These are phyloP conservation scores for Turnera subulata DNA, from an alignment of 345 rosid species.

Conservation along the genomic window DNA sequence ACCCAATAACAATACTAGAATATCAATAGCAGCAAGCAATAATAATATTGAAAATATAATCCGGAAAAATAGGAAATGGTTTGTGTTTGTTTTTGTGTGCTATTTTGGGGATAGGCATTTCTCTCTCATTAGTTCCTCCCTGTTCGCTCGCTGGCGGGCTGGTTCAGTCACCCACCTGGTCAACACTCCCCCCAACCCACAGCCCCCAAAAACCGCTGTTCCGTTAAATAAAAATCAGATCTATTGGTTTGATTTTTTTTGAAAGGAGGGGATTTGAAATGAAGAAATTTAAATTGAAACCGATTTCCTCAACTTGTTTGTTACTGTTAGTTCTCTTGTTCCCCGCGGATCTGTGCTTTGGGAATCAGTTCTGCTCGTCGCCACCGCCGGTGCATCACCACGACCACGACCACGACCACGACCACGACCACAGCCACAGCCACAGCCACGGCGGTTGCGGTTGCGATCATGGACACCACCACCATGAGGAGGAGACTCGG, in stretches of 20 bases:
- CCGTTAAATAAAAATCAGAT: not conserved
- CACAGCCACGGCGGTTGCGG: slow-evolving; percentile 22
- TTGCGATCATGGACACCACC: slow-evolving; percentile 18
- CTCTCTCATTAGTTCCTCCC: no score
- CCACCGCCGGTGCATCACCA: slow-evolving; percentile 33
- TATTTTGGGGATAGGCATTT: no score
- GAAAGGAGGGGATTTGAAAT: slow-evolving; percentile 22
- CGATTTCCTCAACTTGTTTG: slow-evolving; percentile 7
- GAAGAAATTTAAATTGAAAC: slow-evolving; percentile 14
- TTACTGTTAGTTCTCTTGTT: slow-evolving; percentile 20
- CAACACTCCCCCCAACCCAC: no score
- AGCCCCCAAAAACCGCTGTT: slow-evolving; percentile 5
- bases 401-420: slow-evolving; percentile 27
- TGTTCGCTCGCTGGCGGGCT: no score
- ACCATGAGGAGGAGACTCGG: not conserved
- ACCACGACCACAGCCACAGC: slow-evolving; percentile 12
- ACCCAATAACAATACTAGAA: no score
- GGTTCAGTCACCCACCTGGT: no score
- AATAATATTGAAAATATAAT: no score
- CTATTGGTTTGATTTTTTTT: not conserved
- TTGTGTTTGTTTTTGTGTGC: no score
- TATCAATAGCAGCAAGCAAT: no score
- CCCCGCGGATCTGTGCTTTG: slow-evolving; percentile 48
- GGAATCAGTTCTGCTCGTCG: slow-evolving; percentile 35
- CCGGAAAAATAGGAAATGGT: no score